Evolutionary conservation across 352 stramenopile genomes (phyloP), one percentile per base, ranked within the genome.

Genomic region (Saprolegnia parasitica): DNA sequence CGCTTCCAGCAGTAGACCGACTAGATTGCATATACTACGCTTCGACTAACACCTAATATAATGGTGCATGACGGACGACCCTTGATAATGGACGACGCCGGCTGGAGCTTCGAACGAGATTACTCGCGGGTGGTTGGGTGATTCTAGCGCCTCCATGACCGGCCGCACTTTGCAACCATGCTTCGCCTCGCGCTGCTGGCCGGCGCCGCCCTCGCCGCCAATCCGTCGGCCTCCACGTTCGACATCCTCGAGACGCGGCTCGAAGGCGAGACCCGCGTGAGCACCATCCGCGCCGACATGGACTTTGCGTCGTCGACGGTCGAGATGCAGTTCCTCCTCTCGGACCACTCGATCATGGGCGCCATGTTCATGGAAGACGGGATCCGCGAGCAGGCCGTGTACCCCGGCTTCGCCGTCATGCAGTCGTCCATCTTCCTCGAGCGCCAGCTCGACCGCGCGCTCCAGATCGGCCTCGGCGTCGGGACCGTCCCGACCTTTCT

Each of bases 361-460:
- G 83, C 80, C 49, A 80, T 91, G 76, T 93, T 91, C 45, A 79
- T 90, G 67, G 78, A 91, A 61, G 74, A 78, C 37, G 74, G 80
- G 20, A 42, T 89, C 47, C 78, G 81, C 29, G 71, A 77, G 35
- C 83, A 91, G 65, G 84, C 84, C 29, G 82, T 80, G 47, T 93
- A 86, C 73, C 84, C 83, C 11, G 84, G 83, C 56, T 93, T 93
- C 62, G 84, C 83, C 35, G 90, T 93, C 76, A 93, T 91, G 84
- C 83, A 92, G 72, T 86, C 78, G 58, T 74, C 79, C 10, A 72
- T 71, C 3, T 92, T 89, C 72, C 66, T 90, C 56, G 57, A 78
- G 32, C 71, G 71, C 16, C 80, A 77, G 56, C 75, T 86, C 35
- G 64, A 67, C 4, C 66, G 73, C 4, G 84, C 82, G 0, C 29